These are phyloP conservation scores for Cetraspora pellucida DNA, from an alignment of 192 early-diverging fungal species.

Conservation along the genomic window DNA sequence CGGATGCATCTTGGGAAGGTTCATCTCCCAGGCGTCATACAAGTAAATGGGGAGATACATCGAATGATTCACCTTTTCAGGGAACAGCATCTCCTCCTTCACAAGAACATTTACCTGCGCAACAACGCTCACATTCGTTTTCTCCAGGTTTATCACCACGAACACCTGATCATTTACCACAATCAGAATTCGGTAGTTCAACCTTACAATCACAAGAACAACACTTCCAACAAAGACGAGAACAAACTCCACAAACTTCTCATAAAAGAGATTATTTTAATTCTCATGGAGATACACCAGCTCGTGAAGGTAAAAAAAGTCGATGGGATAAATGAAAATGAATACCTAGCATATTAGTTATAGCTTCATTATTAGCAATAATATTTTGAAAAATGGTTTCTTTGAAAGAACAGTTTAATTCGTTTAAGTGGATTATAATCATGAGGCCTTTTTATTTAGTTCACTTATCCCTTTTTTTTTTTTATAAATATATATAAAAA, in stretches of 20 bases:
- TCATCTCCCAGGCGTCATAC: not conserved
- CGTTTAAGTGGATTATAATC: no score
- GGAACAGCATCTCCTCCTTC: not conserved
- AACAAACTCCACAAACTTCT: not conserved
- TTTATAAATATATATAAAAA: no score
- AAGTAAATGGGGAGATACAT: not conserved
- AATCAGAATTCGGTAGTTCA: not conserved
- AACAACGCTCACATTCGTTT: not conserved
- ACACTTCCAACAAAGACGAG: no score
- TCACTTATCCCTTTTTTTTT: no score
- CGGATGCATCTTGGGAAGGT: slow-evolving; percentile 26
- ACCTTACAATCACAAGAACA: not conserved
- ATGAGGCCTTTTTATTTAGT: no score
- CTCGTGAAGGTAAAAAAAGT: not conserved
- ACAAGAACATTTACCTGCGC: not conserved
- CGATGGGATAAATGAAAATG: not conserved
- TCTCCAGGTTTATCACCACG: not conserved
- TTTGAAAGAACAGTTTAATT: no score
- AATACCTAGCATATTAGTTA: no score
- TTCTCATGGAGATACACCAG: not conserved
- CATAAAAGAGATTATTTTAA: not conserved
- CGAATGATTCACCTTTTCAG: not conserved
- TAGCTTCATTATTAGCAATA: no score
- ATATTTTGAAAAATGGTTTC: no score
- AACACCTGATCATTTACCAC: not conserved